Conservation (phyloP, 2,329 filamentous ascomycete genomes). For the Anthostomella pinea region DNA sequence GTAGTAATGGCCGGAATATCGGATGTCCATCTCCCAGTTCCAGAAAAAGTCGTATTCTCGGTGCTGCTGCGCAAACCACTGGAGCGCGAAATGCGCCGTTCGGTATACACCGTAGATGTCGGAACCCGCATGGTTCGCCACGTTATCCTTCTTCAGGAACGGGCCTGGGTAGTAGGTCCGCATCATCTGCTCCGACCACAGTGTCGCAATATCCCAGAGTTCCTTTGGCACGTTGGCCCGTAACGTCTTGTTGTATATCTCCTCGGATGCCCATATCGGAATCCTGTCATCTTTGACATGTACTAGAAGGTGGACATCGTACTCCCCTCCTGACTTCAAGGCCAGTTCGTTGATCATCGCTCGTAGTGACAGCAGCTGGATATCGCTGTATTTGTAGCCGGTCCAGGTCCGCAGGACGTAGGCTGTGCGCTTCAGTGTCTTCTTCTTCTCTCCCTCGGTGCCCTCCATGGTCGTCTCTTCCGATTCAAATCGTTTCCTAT, state of each 20-base stretch:
- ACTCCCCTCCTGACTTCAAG: conserved; percentile 63
- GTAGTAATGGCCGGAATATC: conserved; percentile 46
- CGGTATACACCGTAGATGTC: conserved; percentile 54
- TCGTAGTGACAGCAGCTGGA: conserved; percentile 64
- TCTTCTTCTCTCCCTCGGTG: conserved; percentile 16
- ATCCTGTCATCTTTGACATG: conserved; percentile 46
- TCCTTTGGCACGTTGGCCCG: conserved; percentile 57
- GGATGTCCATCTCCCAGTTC: conserved; percentile 48
- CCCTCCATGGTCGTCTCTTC: conserved; percentile 4
- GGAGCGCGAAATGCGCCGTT: conserved; percentile 41
- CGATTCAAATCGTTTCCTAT: conserved; percentile 47
- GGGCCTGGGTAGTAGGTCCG: conserved; percentile 58
- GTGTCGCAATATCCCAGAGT: conserved; percentile 64
- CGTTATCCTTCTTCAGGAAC: conserved; percentile 52
- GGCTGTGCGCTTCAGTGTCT: conserved; percentile 46
- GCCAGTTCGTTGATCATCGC: conserved; percentile 64
- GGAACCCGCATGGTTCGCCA: conserved; percentile 40
- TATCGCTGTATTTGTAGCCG: conserved; percentile 60
- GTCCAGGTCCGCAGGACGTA: conserved; percentile 66
- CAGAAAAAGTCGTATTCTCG: conserved; percentile 47
- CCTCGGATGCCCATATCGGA: conserved; percentile 29
- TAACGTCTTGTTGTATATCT: conserved; percentile 49
- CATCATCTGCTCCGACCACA: conserved; percentile 69
- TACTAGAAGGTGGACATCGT: conserved; percentile 53
- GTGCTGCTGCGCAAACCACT: conserved; percentile 44